Evolutionary conservation across 2,329 filamentous ascomycete genomes (phyloP), one percentile per base, ranked within the genome.

Genomic region (Onygena corvina): DNA sequence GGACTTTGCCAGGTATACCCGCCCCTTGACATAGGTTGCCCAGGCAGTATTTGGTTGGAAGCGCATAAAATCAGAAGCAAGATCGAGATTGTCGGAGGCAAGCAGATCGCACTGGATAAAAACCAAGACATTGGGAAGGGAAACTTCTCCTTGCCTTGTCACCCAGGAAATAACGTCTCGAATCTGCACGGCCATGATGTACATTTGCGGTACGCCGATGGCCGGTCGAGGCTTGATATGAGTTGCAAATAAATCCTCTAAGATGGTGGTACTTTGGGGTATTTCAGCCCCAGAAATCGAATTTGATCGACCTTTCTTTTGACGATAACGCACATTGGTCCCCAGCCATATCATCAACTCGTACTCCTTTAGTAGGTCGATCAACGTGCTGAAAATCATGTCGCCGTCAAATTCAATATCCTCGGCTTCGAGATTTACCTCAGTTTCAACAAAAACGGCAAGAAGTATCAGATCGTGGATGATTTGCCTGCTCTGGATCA

Each of bases 391-490:
- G 30, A 90, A 78, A 3, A 72, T 54, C 40, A 74, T 70, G 12
- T 64, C 61, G 1, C 71, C 69, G 46, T 83, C 79, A 51, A 92
- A 82, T 23, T 82, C 77, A 6, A 85, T 70, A 59, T 36, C 36
- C 12, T 84, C 77, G 34, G 86, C 80, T 35, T 83, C 80, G 55
- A 81, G 77, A 51, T 89, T 84, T 48, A 86, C 77, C 60, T 92
- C 86, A 33, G 81, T 82, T 62, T 92, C 84, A 74, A 96, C 83
- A 64, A 95, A 88, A 7, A 92, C 76, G 12, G 94, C 73, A 4
- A 98, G 74, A 2, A 92, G 75, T 2, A 96, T 71, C 51, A 96
- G 77, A 60, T 90, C 87, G 54, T 93, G 80, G 46, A 93, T 79
- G 6, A 92, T 72, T 52, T 79, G 79, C 67, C 81, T 81, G 52